Evolutionary conservation across 164 flowering plant genomes (phyloP).

Genomic region (Aristolochia californica): DNA sequence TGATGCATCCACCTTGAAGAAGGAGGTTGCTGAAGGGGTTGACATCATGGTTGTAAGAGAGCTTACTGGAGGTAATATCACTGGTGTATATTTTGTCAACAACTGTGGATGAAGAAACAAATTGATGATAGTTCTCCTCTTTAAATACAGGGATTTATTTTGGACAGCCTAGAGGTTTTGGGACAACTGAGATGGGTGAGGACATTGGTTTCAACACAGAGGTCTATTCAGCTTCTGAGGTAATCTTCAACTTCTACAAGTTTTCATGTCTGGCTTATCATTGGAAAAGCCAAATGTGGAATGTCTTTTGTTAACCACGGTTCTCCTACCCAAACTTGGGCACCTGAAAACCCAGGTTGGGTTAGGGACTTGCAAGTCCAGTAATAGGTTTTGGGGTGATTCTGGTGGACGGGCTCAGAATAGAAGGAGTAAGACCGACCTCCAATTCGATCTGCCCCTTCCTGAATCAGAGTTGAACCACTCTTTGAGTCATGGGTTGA

Average conservation of each 20-base stretch:
- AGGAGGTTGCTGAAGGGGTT: constrained; percentile 94
- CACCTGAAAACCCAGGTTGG: too few relatives aligned
- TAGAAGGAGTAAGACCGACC: too few relatives aligned
- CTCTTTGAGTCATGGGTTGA: too few relatives aligned
- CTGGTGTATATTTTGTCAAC: not conserved
- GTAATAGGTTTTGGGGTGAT: too few relatives aligned
- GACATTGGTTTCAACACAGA: constrained; percentile 92
- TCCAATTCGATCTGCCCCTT: too few relatives aligned
- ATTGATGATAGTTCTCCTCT: not conserved
- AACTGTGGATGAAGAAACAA: not conserved
- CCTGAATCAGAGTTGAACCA: too few relatives aligned
- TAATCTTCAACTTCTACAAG: constrained; percentile 11
- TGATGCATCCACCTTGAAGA: constrained; percentile 90
- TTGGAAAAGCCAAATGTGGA: too few relatives aligned
- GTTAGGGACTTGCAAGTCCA: too few relatives aligned
- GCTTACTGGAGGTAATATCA: constrained; percentile 84
- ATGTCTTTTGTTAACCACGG: too few relatives aligned
- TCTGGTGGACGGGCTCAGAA: too few relatives aligned
- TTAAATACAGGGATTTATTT: constrained; percentile 69
- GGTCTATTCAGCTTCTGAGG: constrained; percentile 81
- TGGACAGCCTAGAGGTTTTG: constrained; percentile 94
- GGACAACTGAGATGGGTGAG: constrained; percentile 62
- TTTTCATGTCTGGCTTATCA: not conserved
- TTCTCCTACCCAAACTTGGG: too few relatives aligned
- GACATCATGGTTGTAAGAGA: constrained; percentile 97